These are phyloP conservation scores for Saccharomycopsis fermentans DNA, from an alignment of 805 yeast species.

Conservation along the genomic window DNA sequence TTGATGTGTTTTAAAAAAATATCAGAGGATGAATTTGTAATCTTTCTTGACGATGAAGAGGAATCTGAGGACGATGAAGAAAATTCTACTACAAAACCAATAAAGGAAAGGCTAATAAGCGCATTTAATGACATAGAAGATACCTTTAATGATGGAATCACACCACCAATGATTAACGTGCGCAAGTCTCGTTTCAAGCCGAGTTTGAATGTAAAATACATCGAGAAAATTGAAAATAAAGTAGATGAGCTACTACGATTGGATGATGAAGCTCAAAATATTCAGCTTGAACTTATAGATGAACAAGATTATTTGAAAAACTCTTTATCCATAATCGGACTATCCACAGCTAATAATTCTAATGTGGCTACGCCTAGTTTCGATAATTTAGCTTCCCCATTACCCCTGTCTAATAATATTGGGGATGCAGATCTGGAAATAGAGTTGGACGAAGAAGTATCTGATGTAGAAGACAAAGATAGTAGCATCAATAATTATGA, in stretches of 20 bases:
- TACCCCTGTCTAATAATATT: not conserved
- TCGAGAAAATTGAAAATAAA: slow-evolving; percentile 66
- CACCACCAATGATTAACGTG: slow-evolving; percentile 69
- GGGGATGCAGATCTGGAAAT: slow-evolving; percentile 4
- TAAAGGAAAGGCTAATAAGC: slow-evolving; percentile 22
- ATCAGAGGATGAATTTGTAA: slow-evolving; percentile 34
- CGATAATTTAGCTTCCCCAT: slow-evolving; percentile 7
- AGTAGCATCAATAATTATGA: slow-evolving; percentile 20
- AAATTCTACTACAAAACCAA: not conserved
- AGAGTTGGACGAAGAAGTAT: slow-evolving; percentile 7
- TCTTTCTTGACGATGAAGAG: slow-evolving; percentile 29
- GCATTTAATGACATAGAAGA: slow-evolving; percentile 21
- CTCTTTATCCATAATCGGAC: slow-evolving; percentile 21
- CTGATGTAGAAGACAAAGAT: slow-evolving; percentile 11
- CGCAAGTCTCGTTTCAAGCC: slow-evolving; percentile 61
- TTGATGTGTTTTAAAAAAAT: slow-evolving; percentile 58
- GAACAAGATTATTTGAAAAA: slow-evolving; percentile 27
- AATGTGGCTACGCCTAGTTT: not conserved
- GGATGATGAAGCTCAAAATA: slow-evolving; percentile 69
- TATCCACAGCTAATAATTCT: not conserved
- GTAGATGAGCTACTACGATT: slow-evolving; percentile 66
- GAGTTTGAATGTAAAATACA: slow-evolving; percentile 56
- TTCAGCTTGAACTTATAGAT: slow-evolving; percentile 22
- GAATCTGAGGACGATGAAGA: slow-evolving; percentile 36
- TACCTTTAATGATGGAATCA: slow-evolving; percentile 64